Conservation (phyloP, 495 filamentous ascomycete species). For the Glarea lozoyensis region DNA sequence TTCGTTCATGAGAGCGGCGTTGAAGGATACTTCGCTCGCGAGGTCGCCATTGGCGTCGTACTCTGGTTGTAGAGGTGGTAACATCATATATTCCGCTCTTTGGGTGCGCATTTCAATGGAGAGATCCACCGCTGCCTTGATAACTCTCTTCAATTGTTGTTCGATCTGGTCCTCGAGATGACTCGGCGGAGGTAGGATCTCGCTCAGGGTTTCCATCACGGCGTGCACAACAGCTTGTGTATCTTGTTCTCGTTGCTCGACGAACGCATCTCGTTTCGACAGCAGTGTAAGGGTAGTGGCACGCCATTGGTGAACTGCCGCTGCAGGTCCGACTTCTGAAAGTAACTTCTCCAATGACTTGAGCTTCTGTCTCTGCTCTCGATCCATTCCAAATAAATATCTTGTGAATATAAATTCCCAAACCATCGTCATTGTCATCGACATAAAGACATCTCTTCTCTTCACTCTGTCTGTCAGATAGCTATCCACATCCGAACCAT, state of each 20-base stretch:
- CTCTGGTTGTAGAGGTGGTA: constrained; percentile 88
- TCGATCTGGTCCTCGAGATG: constrained; percentile 65
- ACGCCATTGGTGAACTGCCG: constrained; percentile 90
- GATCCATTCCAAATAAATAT: constrained; percentile 96
- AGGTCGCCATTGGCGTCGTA: constrained; percentile 91
- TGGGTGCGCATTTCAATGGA: constrained; percentile 96
- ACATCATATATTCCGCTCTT: constrained; percentile 93
- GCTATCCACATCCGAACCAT: constrained; percentile 81
- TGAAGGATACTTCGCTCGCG: constrained; percentile 72
- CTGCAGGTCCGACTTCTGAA: constrained; percentile 70
- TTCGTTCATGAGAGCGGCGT: constrained; percentile 88
- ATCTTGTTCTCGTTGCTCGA: constrained; percentile 67
- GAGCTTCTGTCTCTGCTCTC: constrained; percentile 93
- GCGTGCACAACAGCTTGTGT: constrained; percentile 84
- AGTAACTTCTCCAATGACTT: constrained; percentile 87
- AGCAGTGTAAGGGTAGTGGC: constrained; percentile 87
- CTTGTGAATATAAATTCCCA: constrained; percentile 97
- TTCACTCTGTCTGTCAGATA: constrained; percentile 79
- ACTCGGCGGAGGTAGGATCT: constrained; percentile 72
- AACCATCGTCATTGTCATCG: constrained; percentile 93
- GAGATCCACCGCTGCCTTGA: constrained; percentile 73
- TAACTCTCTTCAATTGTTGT: constrained; percentile 72
- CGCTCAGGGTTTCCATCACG: constrained; percentile 67
- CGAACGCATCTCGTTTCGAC: constrained; percentile 64
- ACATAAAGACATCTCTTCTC: constrained; percentile 91